Evolutionary conservation across 176 grass and related monocot species (phyloP), one percentile per base, ranked within the genome.

Genomic region (Zea luxurians): DNA sequence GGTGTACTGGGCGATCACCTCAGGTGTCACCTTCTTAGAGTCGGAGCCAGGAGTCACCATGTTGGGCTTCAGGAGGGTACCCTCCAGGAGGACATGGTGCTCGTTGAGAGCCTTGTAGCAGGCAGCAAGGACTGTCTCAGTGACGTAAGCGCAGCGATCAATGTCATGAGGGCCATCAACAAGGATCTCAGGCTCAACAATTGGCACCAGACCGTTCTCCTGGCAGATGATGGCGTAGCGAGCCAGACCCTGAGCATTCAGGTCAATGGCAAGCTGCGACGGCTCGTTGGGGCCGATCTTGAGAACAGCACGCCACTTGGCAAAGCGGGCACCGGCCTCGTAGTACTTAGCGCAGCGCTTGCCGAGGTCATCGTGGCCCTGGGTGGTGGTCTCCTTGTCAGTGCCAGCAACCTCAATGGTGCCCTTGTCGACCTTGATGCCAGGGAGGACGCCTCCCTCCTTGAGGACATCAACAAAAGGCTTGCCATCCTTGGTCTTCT

Each of bases 181-280:
- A 62, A 96, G 87, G 78, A 96, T 92, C 78, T 96, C 92, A 73
- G 92, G 92, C 87, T 96, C 92, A 16, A 96, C 92, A 80, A 96
- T 96, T 0, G 92, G 92, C 64, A 96, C 89, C 52, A 96, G 74
- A 64, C 92, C 92, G 0, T 96, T 96, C 84, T 96, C 92, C 92
- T 96, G 92, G 84, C 92, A 96, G 84, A 96, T 83, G 68, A 96
- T 96, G 37, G 92, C 92, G 3, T 96, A 96, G n/a, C 92, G 92
- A 46, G 92, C 92, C 21, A 96, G 59, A 3, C 92, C 92, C 70
- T 96, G 89, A 20, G 92, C 92, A 0, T 96, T 96, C 48, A 90
- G 86, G 52, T 91, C 86, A 78, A 96, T 96, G 53, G 92, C 68
- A 34, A 96, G 87, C 84, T 96, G 89, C 0, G 92, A 96, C 37